Conservation (phyloP, 805 yeast genomes). For the Pichia phayaonensis region DNA sequence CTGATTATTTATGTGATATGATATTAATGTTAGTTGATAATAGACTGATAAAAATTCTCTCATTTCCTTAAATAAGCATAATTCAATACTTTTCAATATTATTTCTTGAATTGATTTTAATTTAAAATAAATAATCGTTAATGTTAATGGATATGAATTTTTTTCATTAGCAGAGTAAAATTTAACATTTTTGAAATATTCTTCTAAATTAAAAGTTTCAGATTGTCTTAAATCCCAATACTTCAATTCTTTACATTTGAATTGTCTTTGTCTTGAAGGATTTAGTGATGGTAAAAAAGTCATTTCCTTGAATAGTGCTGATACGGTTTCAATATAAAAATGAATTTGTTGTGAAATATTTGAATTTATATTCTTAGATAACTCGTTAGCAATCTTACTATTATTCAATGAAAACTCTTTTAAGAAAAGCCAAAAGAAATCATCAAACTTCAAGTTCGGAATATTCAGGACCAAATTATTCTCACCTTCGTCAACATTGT, state of each 20-base stretch:
- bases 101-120: slow-evolving; percentile 64
- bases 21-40: slow-evolving; percentile 44
- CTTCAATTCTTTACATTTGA: slow-evolving; percentile 45
- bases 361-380: slow-evolving; percentile 32
- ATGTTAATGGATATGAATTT: slow-evolving; percentile 46
- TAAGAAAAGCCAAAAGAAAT: slow-evolving; percentile 27
- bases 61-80: slow-evolving; percentile 54
- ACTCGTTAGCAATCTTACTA: slow-evolving; percentile 13
- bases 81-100: slow-evolving; percentile 66
- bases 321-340: slow-evolving; percentile 12
- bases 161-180: slow-evolving; percentile 27
- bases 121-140: slow-evolving; percentile 63
- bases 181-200: slow-evolving; percentile 5
- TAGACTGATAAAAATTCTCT: slow-evolving; percentile 63
- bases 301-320: slow-evolving; percentile 6
- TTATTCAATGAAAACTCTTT: slow-evolving; percentile 19
- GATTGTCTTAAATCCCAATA: slow-evolving; percentile 81
- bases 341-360: slow-evolving; percentile 36
- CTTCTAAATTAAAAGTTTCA: slow-evolving; percentile 57
- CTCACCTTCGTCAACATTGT: slow-evolving; percentile 17
- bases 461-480: slow-evolving; percentile 46
- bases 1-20: slow-evolving; percentile 14
- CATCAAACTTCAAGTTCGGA: slow-evolving; percentile 27
- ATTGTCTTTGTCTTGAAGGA: slow-evolving; percentile 77
- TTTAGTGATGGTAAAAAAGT: slow-evolving; percentile 39